These are phyloP conservation scores for Cymbopogon flexuosus DNA, from an alignment of 202 grass and related monocot genomes.

Conservation along the genomic window DNA sequence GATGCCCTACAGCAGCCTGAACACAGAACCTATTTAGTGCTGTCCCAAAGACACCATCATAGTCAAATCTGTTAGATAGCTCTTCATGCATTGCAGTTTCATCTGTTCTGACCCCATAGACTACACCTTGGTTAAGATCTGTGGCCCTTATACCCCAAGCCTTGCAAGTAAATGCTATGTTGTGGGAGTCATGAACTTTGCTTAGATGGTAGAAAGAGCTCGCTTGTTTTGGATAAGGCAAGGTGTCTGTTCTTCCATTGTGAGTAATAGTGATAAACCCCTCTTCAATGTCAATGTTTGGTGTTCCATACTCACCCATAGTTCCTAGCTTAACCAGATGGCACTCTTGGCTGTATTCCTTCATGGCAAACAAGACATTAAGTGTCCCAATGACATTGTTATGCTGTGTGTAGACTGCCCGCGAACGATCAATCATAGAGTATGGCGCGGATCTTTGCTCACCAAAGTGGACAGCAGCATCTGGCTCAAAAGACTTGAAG, in stretches of 20 bases:
- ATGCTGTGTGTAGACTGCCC: conserved; percentile 86
- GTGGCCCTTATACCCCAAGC: conserved; percentile 94
- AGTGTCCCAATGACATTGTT: conserved; percentile 97
- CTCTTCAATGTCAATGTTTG: conserved; percentile 96
- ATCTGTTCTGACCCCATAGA: conserved; percentile 79
- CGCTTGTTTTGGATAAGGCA: conserved; percentile 94
- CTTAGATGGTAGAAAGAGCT: conserved; percentile 95
- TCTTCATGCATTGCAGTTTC: conserved; percentile 95
- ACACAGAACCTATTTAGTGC: conserved; percentile 97
- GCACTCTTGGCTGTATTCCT: conserved; percentile 75
- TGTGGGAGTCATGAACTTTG: conserved; percentile 94
- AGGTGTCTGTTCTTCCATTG: conserved; percentile 88
- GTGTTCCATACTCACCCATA: conserved; percentile 96
- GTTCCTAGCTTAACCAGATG: conserved; percentile 94
- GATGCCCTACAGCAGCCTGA: conserved; percentile 90
- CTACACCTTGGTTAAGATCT: conserved; percentile 93
- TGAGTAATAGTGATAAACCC: conserved; percentile 86
- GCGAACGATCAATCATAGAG: conserved; percentile 94
- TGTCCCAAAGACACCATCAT: conserved; percentile 87
- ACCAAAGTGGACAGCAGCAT: conserved; percentile 84
- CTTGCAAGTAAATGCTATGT: conserved; percentile 94
- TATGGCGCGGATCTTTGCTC: conserved; percentile 91
- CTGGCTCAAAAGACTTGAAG: conserved; percentile 90
- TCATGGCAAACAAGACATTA: conserved; percentile 89
- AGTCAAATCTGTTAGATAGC: conserved; percentile 86